A percentile compares a stretch with the other conserved stretches of the same genome.
Evolutionary conservation across 768 basidiomycete species (phyloP).

Genomic region (Hygrophoropsis aurantiaca): DNA sequence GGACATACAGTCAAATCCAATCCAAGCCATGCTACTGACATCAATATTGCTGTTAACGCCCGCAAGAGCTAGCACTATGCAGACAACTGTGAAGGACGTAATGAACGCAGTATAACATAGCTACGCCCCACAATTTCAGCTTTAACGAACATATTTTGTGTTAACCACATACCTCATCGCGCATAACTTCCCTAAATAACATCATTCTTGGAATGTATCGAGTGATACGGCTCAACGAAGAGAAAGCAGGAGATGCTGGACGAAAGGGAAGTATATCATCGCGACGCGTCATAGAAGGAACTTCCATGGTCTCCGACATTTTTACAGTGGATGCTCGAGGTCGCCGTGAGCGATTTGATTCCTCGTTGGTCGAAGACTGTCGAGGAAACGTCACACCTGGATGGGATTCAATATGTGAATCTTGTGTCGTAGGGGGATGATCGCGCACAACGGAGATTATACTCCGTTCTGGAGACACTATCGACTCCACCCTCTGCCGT

Average conservation of each 20-base stretch:
- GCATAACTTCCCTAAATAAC: conserved; percentile 55
- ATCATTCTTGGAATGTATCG: conserved; percentile 53
- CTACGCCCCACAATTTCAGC: conserved; percentile 26
- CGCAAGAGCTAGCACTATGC: conserved; percentile 48
- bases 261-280: conserved; percentile 15
- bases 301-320: conserved; percentile 12
- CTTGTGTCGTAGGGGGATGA: not conserved
- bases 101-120: conserved; percentile 56
- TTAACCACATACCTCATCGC: conserved; percentile 53
- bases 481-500: not conserved
- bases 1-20: conserved; percentile 52
- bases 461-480: conserved; percentile 8
- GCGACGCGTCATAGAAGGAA: conserved; percentile 8
- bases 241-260: conserved; percentile 24
- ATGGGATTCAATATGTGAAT: not conserved
- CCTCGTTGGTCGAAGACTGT: conserved; percentile 6
- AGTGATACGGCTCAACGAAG: conserved; percentile 42
- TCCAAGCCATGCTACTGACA: conserved; percentile 51
- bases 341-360: conserved; percentile 1
- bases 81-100: conserved; percentile 46
- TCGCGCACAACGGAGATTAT: conserved; percentile 1
- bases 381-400: conserved; percentile 1
- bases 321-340: conserved; percentile 13
- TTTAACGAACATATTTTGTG: not conserved
- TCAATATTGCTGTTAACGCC: conserved; percentile 48